These are phyloP conservation scores for Skeletonema potamos DNA, from an alignment of 108 stramenopile species.

Conservation along the genomic window DNA sequence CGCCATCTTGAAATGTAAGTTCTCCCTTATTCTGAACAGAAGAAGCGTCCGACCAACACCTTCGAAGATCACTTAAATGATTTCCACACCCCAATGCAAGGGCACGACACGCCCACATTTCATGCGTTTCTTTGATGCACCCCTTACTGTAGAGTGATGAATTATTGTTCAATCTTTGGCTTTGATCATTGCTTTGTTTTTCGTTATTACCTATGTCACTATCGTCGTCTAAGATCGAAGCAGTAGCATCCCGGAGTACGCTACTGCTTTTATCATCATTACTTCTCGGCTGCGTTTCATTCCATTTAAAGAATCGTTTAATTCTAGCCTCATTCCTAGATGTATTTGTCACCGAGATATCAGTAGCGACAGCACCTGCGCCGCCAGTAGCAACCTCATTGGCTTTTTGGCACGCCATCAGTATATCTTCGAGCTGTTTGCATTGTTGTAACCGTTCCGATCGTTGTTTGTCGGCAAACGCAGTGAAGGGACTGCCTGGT, in stretches of 20 bases:
- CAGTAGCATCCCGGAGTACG: conserved; percentile 6
- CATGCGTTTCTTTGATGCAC: conserved; percentile 36
- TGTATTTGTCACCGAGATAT: background rate
- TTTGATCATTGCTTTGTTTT: background rate
- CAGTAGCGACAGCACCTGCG: background rate
- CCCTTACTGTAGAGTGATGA: conserved; percentile 18
- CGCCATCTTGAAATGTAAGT: background rate
- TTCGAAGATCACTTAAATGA: conserved; percentile 23
- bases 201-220: background rate
- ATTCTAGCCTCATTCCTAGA: conserved; percentile 23
- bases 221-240: conserved; percentile 5
- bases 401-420: conserved; percentile 25
- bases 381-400: background rate
- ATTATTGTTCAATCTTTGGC: background rate
- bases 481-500: conserved; percentile 23
- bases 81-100: conserved; percentile 37
- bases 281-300: background rate
- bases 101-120: conserved; percentile 44
- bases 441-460: conserved; percentile 31
- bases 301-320: conserved; percentile 31
- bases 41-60: conserved; percentile 18
- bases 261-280: conserved; percentile 10
- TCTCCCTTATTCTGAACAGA: background rate
- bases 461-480: conserved; percentile 34
- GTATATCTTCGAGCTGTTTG: conserved; percentile 18